Percentiles rank a stretch among this genome's conserved stretches.
These are phyloP conservation scores for Caryopteris hybrid DNA, from an alignment of 305 asterid genomes.

Conservation along the genomic window DNA sequence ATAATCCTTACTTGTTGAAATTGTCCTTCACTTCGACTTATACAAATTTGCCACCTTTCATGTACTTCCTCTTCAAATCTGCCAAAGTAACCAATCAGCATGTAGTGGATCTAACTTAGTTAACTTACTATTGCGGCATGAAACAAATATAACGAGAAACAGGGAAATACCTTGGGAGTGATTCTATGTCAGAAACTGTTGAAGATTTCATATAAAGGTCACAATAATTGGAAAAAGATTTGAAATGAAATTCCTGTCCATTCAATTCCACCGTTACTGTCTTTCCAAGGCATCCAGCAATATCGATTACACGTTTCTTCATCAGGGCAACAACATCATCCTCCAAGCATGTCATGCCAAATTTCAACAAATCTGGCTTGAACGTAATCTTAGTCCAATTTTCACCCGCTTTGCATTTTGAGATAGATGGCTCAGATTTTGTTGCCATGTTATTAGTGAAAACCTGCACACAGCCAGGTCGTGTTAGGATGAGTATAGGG, in stretches of 20 bases:
- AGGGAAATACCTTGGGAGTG: slow-evolving; percentile 42
- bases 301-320: slow-evolving; percentile 88
- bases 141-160: not conserved
- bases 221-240: slow-evolving; percentile 73
- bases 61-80: slow-evolving; percentile 78
- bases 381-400: slow-evolving; percentile 92
- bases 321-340: slow-evolving; percentile 88
- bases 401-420: slow-evolving; percentile 72
- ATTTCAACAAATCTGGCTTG: slow-evolving; percentile 89
- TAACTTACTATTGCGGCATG: not conserved
- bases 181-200: slow-evolving; percentile 33
- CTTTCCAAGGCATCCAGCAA: slow-evolving; percentile 91
- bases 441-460: slow-evolving; percentile 86
- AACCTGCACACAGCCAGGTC: slow-evolving; percentile 42
- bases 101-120: not conserved
- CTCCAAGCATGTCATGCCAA: slow-evolving; percentile 79
- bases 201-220: slow-evolving; percentile 69
- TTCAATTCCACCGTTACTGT: slow-evolving; percentile 88
- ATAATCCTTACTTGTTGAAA: slow-evolving; percentile 70
- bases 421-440: slow-evolving; percentile 62
- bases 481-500: not conserved
- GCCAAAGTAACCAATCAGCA: slow-evolving; percentile 18
- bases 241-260: slow-evolving; percentile 64
- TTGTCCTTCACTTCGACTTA: slow-evolving; percentile 92
- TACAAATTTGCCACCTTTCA: slow-evolving; percentile 84